Base-by-base conservation (phyloP, 2,329 filamentous ascomycete genomes). In the Botrytis paeoniae region DNA sequence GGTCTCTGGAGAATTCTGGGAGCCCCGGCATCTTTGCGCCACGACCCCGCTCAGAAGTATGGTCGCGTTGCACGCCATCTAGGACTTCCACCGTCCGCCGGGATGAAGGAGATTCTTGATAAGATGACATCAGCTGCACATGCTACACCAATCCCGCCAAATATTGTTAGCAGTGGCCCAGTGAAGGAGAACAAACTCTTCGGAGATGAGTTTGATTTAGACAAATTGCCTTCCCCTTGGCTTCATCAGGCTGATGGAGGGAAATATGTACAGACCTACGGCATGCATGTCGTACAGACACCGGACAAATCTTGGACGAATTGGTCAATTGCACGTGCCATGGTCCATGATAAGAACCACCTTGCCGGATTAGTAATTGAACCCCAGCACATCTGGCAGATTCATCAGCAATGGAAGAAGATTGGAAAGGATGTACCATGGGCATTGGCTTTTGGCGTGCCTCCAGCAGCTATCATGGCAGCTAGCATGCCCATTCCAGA, bases 261-360 rank as follows among this genome's bases (percentile, higher is more conserved):
- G 0, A 85, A 84, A 70, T 87, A 87, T 72, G 78, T 87, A 35
- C 85, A 86, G 73, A 87, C 85, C 0, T 85, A 83, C 70, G 86
- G 85, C 2, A 85, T 87, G 78, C 82, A 86, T 68, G 78, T 86
- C 16, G 76, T 87, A 0, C 83, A 84, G 74, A 81, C 82, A 0
- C 84, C 85, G 0, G 83, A 85, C 73, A 81, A 80, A 2, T 79
- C 78, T 18, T 87, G 85, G 85, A 85, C 83, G 0, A 85, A 85
- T 75, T 85, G 83, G 84, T 84, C 82, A 0, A 84, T 85, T 70
- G 80, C 81, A 3, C 79, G 84, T 0, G 84, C 82, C 2, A 87
- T 87, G 85, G 81, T 87, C 0, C 78, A 83, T 37, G 84, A 84
- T 71, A 81, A 81, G 14, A 83, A 81, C 16, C 81, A 82, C 32